phyloP scores from a whole-genome alignment of 2,329 filamentous ascomycete species.

The Talaromyces islandicus region DNA sequence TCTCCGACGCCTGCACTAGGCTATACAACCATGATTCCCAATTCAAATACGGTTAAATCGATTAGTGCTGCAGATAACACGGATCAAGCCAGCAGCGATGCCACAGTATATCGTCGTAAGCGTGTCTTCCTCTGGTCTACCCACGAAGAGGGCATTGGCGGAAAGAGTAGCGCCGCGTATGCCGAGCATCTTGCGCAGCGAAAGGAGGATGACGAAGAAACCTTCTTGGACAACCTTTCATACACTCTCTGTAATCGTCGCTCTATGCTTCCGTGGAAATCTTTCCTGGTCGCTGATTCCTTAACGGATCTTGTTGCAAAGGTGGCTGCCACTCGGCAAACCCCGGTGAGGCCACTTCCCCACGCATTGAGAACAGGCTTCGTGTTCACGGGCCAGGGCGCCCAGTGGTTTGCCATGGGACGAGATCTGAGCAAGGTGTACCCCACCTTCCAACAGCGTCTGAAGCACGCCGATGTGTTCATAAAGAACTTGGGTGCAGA shows the following conservation, averaged over 20 bases:
- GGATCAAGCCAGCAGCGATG: neutral
- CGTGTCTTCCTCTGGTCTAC: constrained; percentile 5
- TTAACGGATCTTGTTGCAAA: constrained; percentile 1
- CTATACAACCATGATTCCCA: neutral
- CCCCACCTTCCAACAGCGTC: constrained; percentile 10
- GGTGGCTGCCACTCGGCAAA: constrained; percentile 10
- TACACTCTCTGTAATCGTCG: constrained; percentile 19
- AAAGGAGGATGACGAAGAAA: constrained; percentile 1
- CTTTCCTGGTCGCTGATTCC: constrained; percentile 13
- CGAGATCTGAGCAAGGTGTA: constrained; percentile 14
- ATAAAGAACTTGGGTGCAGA: constrained; percentile 19
- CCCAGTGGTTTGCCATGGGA: constrained; percentile 12
- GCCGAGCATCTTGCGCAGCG: constrained; percentile 11
- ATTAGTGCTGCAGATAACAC: too few relatives aligned
- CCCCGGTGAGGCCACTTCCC: neutral
- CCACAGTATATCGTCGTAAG: neutral
- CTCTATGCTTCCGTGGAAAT: constrained; percentile 4
- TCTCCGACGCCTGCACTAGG: neutral
- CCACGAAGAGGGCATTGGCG: neutral
- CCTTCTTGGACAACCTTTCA: constrained; percentile 18
- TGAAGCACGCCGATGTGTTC: constrained; percentile 19
- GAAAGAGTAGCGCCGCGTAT: constrained; percentile 9
- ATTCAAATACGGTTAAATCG: neutral
- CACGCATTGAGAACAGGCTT: neutral
- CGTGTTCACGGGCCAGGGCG: constrained; percentile 13